Percentiles rank a stretch among this genome's conserved stretches.
These are phyloP conservation scores for Lichtheimia hyalospora DNA, from an alignment of 371 early-diverging fungal species.

Conservation along the genomic window DNA sequence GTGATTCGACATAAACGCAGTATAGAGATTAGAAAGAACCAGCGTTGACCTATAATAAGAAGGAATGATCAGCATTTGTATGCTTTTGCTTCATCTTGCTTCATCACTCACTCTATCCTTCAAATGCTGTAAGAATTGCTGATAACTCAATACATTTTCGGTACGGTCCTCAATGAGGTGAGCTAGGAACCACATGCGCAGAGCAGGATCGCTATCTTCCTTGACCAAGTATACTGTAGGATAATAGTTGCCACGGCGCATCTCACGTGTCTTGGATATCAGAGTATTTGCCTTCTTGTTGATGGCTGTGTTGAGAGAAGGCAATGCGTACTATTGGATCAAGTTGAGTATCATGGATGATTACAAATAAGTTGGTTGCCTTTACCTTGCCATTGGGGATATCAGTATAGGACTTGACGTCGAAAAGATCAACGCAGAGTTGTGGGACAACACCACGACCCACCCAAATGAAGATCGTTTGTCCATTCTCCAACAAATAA, in stretches of 20 bases:
- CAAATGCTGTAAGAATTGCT: constrained; percentile 72
- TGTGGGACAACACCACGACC: constrained; percentile 78
- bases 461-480: constrained; percentile 86
- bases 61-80: background rate
- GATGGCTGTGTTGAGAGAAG: constrained; percentile 55
- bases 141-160: constrained; percentile 79
- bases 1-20: background rate
- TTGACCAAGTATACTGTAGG: constrained; percentile 76
- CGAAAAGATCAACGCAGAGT: constrained; percentile 70
- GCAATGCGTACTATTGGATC: constrained; percentile 34
- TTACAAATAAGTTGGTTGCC: background rate
- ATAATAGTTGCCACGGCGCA: constrained; percentile 61
- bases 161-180: constrained; percentile 91
- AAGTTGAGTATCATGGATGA: background rate
- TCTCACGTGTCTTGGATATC: constrained; percentile 55
- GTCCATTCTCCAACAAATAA: constrained; percentile 82
- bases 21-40: constrained; percentile 11
- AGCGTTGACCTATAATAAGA: constrained; percentile 9
- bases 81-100: background rate
- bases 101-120: constrained; percentile 53
- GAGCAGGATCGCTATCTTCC: constrained; percentile 87
- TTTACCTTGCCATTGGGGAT: constrained; percentile 62
- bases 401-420: constrained; percentile 57
- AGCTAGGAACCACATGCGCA: constrained; percentile 82
- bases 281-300: constrained; percentile 58